A percentile compares a stretch with the other conserved stretches of the same genome.
Evolutionary conservation across 164 flowering plant species (phyloP).

Genomic region (Malania oleifera): DNA sequence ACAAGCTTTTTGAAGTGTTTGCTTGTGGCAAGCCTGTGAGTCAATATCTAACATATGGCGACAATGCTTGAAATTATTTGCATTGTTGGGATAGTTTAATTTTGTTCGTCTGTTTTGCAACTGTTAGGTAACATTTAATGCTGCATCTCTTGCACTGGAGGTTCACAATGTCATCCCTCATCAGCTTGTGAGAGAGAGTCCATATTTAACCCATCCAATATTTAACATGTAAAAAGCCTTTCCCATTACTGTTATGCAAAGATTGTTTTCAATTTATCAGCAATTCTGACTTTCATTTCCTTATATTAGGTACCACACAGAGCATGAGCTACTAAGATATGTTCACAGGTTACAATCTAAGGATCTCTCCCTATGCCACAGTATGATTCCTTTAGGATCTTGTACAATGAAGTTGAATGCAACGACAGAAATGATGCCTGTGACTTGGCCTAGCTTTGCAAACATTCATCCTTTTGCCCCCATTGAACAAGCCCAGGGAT

Average conservation of each 20-base stretch:
- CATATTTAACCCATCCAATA: constrained; percentile 78
- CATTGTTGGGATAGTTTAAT: too few species aligned
- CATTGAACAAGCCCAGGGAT: constrained; percentile 75
- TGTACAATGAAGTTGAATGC: constrained; percentile 99
- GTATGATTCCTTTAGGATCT: constrained; percentile 99
- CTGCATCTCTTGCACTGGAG: constrained; percentile 83
- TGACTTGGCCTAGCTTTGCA: constrained; percentile 86
- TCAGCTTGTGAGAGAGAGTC: constrained; percentile 64
- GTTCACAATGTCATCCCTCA: constrained; percentile 66
- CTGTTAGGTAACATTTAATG: constrained; percentile 77
- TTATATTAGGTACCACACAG: constrained; percentile 77
- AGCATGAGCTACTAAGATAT: constrained; percentile 96
- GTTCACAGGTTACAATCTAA: constrained; percentile 68
- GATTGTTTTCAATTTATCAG: not conserved
- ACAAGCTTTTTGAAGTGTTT: constrained; percentile 75
- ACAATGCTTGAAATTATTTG: not conserved
- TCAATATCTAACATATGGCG: not conserved
- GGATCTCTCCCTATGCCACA: constrained; percentile 95
- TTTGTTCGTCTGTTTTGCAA: too few species aligned
- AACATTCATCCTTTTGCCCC: constrained; percentile 96
- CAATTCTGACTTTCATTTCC: constrained; percentile 14
- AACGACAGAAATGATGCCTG: constrained; percentile 97
- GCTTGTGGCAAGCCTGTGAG: constrained; percentile 80
- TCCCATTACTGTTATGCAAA: too few species aligned
- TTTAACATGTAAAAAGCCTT: constrained; percentile 68